phyloP scores from a whole-genome alignment of 2,329 filamentous ascomycete genomes.

The Thermoascus crustaceus region DNA sequence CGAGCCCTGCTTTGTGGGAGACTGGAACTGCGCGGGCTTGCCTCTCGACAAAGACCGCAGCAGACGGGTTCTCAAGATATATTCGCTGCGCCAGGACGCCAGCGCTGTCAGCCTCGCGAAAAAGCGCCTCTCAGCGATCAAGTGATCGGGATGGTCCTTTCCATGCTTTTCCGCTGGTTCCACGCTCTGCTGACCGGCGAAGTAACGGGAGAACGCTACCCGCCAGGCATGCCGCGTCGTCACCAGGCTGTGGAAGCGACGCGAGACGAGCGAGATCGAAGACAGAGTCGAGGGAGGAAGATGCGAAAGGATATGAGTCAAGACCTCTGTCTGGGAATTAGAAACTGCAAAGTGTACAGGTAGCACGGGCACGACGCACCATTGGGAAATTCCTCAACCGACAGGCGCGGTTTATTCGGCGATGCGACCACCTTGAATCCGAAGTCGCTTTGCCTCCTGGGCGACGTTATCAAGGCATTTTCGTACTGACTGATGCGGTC shows the following conservation, averaged over 20 bases:
- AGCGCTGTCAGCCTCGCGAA: constrained; percentile 75
- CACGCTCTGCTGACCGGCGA: constrained; percentile 63
- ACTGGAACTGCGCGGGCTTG: constrained; percentile 56
- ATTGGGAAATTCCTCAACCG: constrained; percentile 64
- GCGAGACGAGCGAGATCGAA: constrained; percentile 75
- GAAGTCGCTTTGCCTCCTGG: constrained; percentile 35
- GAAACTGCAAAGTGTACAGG: constrained; percentile 7
- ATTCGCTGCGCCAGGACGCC: constrained; percentile 95
- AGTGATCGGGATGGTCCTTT: constrained; percentile 43
- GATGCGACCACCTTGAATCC: constrained; percentile 45
- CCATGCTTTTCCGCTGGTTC: constrained; percentile 34
- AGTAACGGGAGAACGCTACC: constrained; percentile 83
- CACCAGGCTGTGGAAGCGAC: constrained; percentile 75
- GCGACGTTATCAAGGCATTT: constrained; percentile 32
- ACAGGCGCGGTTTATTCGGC: constrained; percentile 37
- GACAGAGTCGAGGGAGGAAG: constrained; percentile 77
- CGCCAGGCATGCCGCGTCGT: constrained; percentile 91
- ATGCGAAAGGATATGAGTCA: constrained; percentile 87
- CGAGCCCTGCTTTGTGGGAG: constrained; percentile 45
- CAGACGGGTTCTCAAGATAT: constrained; percentile 77
- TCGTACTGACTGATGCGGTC: constrained; percentile 51
- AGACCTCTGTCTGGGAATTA: constrained; percentile 56
- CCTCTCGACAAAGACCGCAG: constrained; percentile 73
- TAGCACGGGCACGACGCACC: constrained; percentile 45
- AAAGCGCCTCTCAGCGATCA: constrained; percentile 65